Percentiles rank a stretch among this genome's conserved stretches.
These are phyloP conservation scores for Exophiala xenobiotica DNA, from an alignment of 2,329 filamentous ascomycete species.

Conservation along the genomic window DNA sequence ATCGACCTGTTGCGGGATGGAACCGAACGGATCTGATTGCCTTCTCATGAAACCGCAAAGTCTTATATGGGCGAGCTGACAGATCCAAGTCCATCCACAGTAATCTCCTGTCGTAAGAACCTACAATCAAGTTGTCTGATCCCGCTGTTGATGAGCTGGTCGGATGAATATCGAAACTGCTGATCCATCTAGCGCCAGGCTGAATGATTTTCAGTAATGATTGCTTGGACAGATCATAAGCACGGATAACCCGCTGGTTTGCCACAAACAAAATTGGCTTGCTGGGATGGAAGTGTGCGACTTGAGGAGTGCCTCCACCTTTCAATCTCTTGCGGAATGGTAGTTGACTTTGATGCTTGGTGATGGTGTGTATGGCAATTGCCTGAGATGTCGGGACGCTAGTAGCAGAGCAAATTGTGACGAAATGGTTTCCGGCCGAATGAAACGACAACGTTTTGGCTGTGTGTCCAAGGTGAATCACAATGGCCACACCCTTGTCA, in stretches of 20 bases:
- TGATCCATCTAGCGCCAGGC: constrained; percentile 92
- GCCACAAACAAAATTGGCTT: constrained; percentile 94
- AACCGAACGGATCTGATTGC: constrained; percentile 88
- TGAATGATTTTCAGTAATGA: constrained; percentile 90
- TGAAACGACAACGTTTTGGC: constrained; percentile 94
- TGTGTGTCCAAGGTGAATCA: constrained; percentile 73
- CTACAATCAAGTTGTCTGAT: constrained; percentile 90
- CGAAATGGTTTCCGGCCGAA: constrained; percentile 87
- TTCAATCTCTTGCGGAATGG: constrained; percentile 76
- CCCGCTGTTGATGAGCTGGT: constrained; percentile 80
- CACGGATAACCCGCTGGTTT: constrained; percentile 87
- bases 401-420: constrained; percentile 74
- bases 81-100: constrained; percentile 97
- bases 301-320: constrained; percentile 75
- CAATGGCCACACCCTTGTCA: constrained; percentile 72
- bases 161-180: constrained; percentile 87
- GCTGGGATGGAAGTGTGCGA: constrained; percentile 90
- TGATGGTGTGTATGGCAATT: constrained; percentile 90
- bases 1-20: constrained; percentile 67
- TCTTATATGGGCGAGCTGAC: constrained; percentile 88
- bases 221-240: constrained; percentile 89
- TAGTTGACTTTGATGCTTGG: constrained; percentile 90
- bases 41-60: constrained; percentile 88
- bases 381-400: constrained; percentile 57
- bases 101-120: constrained; percentile 88